Percentiles rank a stretch among this genome's conserved stretches.
Conservation (phyloP, 176 grass and related monocot species). For the Eragrostis nindensis region DNA sequence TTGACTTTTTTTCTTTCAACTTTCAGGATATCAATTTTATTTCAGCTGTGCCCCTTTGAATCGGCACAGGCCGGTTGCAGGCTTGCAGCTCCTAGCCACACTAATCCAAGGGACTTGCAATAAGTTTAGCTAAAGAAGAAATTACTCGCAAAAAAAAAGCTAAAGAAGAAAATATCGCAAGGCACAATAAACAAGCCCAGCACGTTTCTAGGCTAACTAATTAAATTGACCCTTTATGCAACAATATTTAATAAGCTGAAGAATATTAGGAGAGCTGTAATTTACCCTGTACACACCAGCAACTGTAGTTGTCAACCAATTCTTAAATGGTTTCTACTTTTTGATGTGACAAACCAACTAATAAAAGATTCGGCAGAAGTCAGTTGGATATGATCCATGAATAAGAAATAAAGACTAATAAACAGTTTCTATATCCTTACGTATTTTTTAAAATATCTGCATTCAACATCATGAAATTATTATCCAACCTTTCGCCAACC, state of each 20-base stretch:
- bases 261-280: too few species aligned
- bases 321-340: not conserved
- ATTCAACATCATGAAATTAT: not conserved
- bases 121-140: too few species aligned
- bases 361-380: slow-evolving; percentile 38
- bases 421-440: not conserved
- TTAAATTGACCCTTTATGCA: not conserved
- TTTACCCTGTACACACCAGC: not conserved
- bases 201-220: not conserved
- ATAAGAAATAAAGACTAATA: not conserved
- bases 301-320: slow-evolving; percentile 28
- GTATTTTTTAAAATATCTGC: too few species aligned
- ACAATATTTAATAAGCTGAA: not conserved
- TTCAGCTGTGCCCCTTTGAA: not conserved
- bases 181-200: not conserved
- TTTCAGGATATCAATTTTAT: not conserved
- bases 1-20: not conserved
- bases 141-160: too few species aligned
- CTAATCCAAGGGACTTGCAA: too few species aligned
- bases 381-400: slow-evolving; percentile 33
- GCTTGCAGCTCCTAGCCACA: not conserved
- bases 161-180: not conserved
- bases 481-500: not conserved
- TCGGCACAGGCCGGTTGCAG: not conserved
- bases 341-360: slow-evolving; percentile 52